Conservation (phyloP, 2,329 filamentous ascomycete species). For the Verruconis gallopava region DNA sequence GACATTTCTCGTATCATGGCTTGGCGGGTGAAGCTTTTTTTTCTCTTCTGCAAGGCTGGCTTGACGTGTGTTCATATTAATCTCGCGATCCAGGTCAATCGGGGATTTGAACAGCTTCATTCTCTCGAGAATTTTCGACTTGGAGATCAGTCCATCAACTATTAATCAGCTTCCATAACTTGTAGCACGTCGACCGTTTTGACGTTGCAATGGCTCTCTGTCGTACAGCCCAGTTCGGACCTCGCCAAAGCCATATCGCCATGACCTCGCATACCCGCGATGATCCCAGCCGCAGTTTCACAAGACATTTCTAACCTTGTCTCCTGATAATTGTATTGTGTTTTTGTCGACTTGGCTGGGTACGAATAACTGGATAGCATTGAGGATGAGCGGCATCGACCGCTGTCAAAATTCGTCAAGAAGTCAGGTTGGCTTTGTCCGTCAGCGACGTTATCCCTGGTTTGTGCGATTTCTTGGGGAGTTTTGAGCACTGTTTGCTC, state of each 20-base stretch:
- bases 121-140: too few relatives aligned
- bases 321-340: background rate
- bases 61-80: too few relatives aligned
- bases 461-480: background rate
- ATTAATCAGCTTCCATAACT: background rate
- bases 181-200: background rate
- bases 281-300: background rate
- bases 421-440: background rate
- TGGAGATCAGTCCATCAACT: too few relatives aligned
- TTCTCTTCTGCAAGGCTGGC: too few relatives aligned
- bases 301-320: conserved; percentile 1
- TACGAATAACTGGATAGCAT: background rate
- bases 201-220: background rate
- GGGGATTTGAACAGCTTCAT: too few relatives aligned
- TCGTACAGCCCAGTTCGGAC: background rate
- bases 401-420: background rate
- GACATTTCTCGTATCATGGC: too few relatives aligned
- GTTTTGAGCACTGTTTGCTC: background rate
- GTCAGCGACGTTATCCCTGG: too few relatives aligned
- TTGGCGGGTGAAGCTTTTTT: too few relatives aligned
- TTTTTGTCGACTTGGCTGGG: background rate
- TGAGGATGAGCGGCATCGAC: too few relatives aligned
- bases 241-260: background rate
- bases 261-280: background rate
- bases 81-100: too few relatives aligned